Base-by-base conservation (phyloP, 352 stramenopile genomes). In the Phytophthora colocasiae region DNA sequence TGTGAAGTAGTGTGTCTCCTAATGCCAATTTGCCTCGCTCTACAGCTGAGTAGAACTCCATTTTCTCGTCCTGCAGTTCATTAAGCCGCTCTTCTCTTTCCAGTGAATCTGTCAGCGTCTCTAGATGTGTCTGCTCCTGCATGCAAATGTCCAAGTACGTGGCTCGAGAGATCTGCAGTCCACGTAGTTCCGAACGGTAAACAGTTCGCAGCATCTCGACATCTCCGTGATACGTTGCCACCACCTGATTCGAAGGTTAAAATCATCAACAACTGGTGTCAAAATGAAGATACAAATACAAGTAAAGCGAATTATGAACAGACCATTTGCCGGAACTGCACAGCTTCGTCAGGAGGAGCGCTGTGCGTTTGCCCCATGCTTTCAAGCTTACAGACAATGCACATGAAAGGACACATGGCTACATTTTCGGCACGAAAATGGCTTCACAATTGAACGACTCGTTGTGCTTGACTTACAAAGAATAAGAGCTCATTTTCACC, bases 61-160 rank as follows among this genome's bases (percentile, higher is more conserved):
- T 90, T 27, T 91, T 91, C 66, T 95, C 84, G 62, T 91, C 77
- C 49, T 87, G 68, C 26, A 92, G 69, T 26, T 71, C 71, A 17
- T 81, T 75, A 10, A 67, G 55, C 34, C 59, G 66, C 24, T 73
- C 55, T 40, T 92, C 84, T 41, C 78, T 78, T 53, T 90, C 73
- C 6, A 81, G 53, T 6, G 84, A 90, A 55, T 95, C 86, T 3
- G 77, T 82, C 24, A 92, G 58, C 17, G 71, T 63, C 49, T 90
- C 76, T 32, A 95, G 61, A 11, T 74, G 51, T 17, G 67, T 77
- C 48, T 92, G 66, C 43, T 90, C 84, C 3, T 85, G 77, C 50
- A 84, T 79, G 73, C 78, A 85, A 22, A 95, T 79, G 60, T 93
- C 86, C 34, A 95, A 66, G 55, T 92, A 95, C 27, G 80, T 90